These are phyloP conservation scores for Amorphotheca resinae DNA, from an alignment of 495 filamentous ascomycete species.

Conservation along the genomic window DNA sequence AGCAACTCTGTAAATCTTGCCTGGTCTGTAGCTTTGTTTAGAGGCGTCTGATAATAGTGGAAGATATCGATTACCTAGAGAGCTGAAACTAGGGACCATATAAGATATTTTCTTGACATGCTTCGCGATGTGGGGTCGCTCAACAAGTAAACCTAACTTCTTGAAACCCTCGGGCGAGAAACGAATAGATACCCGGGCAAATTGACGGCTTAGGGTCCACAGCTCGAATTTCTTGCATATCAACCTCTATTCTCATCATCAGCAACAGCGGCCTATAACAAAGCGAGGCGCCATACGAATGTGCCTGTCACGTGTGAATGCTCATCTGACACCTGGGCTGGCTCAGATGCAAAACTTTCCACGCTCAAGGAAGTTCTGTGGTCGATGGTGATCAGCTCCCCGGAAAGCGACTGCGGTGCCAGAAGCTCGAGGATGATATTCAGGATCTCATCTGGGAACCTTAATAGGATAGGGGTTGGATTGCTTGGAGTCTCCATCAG, in stretches of 20 bases:
- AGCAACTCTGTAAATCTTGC: conserved; percentile 1
- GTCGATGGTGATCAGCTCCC: conserved; percentile 33
- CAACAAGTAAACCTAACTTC: conserved; percentile 38
- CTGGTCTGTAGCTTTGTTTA: conserved; percentile 2
- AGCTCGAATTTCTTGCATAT: conserved; percentile 50
- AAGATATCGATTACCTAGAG: conserved; percentile 24
- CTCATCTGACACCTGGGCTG: conserved; percentile 28
- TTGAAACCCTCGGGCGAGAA: conserved; percentile 47
- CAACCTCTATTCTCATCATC: conserved; percentile 26
- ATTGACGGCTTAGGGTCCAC: conserved; percentile 47
- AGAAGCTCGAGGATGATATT: conserved; percentile 40
- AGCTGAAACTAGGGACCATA: conserved; percentile 58
- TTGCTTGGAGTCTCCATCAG: conserved; percentile 25
- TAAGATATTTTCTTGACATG: conserved; percentile 60
- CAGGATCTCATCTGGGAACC: conserved; percentile 49
- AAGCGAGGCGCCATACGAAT: conserved; percentile 1
- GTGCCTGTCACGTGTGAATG: conserved; percentile 28
- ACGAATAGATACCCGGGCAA: conserved; percentile 44
- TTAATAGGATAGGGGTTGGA: conserved; percentile 30
- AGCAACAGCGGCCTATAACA: not conserved
- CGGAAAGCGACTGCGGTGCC: conserved; percentile 23
- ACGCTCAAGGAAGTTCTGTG: conserved; percentile 39
- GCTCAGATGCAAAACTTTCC: conserved; percentile 38
- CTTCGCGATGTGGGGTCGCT: conserved; percentile 37
- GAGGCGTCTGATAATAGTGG: not conserved